Evolutionary conservation across 371 early-diverging fungal genomes (phyloP).

Genomic region (Mortierella sp.): DNA sequence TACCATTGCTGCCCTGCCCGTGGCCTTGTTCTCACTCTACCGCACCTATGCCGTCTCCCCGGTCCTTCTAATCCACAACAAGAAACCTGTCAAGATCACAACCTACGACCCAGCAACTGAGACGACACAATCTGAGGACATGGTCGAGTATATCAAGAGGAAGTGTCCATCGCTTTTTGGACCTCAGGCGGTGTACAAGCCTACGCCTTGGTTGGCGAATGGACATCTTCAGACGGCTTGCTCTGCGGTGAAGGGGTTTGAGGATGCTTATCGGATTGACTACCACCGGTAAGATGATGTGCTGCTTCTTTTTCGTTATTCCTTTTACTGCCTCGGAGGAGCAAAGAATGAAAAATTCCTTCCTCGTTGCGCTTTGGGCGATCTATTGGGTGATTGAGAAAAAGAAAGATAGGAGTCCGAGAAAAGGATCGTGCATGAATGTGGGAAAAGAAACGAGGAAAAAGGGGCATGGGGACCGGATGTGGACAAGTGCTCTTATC

Average conservation of each 20-base stretch:
- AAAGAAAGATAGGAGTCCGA: background rate
- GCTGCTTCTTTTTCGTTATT: background rate
- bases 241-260: constrained; percentile 60
- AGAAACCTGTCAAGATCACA: constrained; percentile 11
- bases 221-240: constrained; percentile 72
- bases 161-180: constrained; percentile 46
- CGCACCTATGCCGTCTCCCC: constrained; percentile 1
- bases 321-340: background rate
- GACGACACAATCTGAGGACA: constrained; percentile 2
- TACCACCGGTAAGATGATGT: constrained; percentile 64
- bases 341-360: background rate
- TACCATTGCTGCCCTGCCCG: background rate
- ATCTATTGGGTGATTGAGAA: background rate
- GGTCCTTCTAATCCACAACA: constrained; percentile 18
- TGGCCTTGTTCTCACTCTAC: constrained; percentile 11
- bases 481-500: background rate
- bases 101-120: constrained; percentile 1
- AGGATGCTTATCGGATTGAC: constrained; percentile 51
- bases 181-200: constrained; percentile 40
- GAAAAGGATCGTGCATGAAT: background rate
- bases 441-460: background rate
- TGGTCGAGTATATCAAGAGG: constrained; percentile 26
- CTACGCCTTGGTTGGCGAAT: constrained; percentile 68
- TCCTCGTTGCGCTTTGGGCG: background rate
- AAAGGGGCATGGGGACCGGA: background rate